phyloP scores from a whole-genome alignment of 2,329 filamentous ascomycete species.

The Alternaria hordeiaustralica region DNA sequence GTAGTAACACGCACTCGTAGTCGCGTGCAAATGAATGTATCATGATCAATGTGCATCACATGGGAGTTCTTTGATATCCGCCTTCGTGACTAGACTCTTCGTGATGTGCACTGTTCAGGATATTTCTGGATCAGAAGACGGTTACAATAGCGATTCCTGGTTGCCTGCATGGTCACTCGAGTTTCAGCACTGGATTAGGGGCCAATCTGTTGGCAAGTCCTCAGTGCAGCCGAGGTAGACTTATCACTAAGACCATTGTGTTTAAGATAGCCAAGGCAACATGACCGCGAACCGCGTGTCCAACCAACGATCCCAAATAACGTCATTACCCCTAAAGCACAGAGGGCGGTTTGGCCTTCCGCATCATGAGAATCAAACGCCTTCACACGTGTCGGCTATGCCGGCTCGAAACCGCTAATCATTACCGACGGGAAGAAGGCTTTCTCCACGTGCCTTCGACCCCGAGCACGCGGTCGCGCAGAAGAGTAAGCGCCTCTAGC shows the following conservation, averaged over 20 bases:
- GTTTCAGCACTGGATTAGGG: too few species aligned
- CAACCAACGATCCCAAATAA: not conserved
- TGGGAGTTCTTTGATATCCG: not conserved
- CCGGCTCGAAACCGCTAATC: not conserved
- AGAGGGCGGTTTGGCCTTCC: not conserved
- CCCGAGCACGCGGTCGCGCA: not conserved
- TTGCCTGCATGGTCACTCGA: too few species aligned
- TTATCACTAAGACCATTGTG: too few species aligned
- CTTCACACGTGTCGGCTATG: not conserved
- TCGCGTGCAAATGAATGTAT: not conserved
- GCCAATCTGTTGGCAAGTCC: too few species aligned
- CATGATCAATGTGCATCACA: not conserved
- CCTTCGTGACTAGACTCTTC: not conserved
- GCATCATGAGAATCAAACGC: not conserved
- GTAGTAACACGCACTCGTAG: not conserved
- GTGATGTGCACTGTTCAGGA: not conserved
- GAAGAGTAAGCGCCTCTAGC: not conserved
- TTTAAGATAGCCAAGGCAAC: too few species aligned
- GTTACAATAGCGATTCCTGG: too few species aligned
- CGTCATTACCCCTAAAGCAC: not conserved
- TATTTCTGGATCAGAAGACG: too few species aligned
- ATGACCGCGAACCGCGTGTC: not conserved
- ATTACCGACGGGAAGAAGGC: not conserved
- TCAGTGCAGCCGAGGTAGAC: too few species aligned
- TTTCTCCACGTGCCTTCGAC: not conserved